These are phyloP conservation scores for Saccharomyces paradoxus DNA, from an alignment of 805 yeast genomes.

Conservation along the genomic window DNA sequence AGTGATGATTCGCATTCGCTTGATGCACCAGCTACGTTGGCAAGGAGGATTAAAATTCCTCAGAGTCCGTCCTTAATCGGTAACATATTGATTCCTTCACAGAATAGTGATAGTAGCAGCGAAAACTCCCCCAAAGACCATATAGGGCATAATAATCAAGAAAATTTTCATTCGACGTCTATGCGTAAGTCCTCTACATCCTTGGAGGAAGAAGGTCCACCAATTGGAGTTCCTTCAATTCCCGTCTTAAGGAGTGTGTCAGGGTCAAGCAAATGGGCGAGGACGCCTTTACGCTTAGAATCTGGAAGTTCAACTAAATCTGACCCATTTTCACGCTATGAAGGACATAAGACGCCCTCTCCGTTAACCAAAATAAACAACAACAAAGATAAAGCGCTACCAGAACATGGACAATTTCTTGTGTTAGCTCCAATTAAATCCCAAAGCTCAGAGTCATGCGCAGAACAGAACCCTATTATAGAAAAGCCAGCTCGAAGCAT, in stretches of 20 bases:
- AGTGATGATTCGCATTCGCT: neutral
- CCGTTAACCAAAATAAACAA: neutral
- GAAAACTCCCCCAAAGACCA: constrained; percentile 2
- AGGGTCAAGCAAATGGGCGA: constrained; percentile 1
- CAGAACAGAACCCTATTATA: neutral
- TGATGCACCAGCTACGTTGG: neutral
- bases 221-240: neutral
- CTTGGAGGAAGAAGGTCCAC: neutral
- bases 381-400: neutral
- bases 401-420: neutral
- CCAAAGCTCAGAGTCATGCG: neutral
- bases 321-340: neutral
- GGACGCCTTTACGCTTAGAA: constrained; percentile 1
- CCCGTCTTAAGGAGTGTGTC: constrained; percentile 2
- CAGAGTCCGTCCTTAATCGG: constrained; percentile 17
- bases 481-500: neutral
- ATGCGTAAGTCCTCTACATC: neutral
- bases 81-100: constrained; percentile 11
- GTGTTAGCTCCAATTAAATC: neutral
- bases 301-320: neutral
- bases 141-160: neutral
- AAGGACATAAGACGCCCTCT: neutral
- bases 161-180: neutral
- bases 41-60: constrained; percentile 1
- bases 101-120: neutral